Evolutionary conservation across 192 early-diverging fungal genomes (phyloP).

Genomic region (Coemansia sp.): DNA sequence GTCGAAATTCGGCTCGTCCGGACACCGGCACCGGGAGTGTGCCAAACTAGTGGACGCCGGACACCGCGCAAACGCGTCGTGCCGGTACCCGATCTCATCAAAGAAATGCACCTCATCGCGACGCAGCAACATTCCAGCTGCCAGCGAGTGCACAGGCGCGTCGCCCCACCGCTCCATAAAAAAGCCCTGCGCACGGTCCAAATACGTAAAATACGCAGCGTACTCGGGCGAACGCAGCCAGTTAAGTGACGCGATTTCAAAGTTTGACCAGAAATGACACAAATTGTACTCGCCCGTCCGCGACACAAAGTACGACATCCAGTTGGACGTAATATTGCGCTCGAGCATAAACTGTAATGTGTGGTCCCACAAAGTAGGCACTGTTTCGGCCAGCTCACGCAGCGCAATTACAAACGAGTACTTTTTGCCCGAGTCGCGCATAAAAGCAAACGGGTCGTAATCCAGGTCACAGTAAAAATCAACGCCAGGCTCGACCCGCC

Average conservation of each 20-base stretch:
- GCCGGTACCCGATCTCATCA: constrained; percentile 70
- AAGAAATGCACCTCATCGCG: constrained; percentile 67
- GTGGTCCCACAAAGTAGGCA: constrained; percentile 58
- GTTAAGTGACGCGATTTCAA: constrained; percentile 71
- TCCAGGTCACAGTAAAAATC: constrained; percentile 77
- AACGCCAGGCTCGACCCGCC: constrained; percentile 86
- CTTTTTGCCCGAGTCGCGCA: constrained; percentile 70
- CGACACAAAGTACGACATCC: constrained; percentile 42
- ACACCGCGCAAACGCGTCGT: constrained; percentile 45
- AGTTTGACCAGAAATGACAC: constrained; percentile 83
- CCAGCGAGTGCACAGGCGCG: constrained; percentile 73
- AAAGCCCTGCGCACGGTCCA: constrained; percentile 70
- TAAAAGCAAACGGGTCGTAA: constrained; percentile 81
- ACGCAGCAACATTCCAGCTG: constrained; percentile 57
- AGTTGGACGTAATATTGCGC: constrained; percentile 29
- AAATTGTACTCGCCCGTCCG: constrained; percentile 57
- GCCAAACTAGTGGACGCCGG: not conserved
- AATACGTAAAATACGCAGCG: constrained; percentile 60
- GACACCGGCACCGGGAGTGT: constrained; percentile 29
- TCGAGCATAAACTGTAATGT: constrained; percentile 43
- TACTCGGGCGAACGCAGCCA: constrained; percentile 62
- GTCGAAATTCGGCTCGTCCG: constrained; percentile 35
- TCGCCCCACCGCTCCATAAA: constrained; percentile 83
- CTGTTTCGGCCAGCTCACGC: constrained; percentile 54
- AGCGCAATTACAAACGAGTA: constrained; percentile 67